Conservation (phyloP, 2,329 filamentous ascomycete genomes). For the Fusarium goolgardi region DNA sequence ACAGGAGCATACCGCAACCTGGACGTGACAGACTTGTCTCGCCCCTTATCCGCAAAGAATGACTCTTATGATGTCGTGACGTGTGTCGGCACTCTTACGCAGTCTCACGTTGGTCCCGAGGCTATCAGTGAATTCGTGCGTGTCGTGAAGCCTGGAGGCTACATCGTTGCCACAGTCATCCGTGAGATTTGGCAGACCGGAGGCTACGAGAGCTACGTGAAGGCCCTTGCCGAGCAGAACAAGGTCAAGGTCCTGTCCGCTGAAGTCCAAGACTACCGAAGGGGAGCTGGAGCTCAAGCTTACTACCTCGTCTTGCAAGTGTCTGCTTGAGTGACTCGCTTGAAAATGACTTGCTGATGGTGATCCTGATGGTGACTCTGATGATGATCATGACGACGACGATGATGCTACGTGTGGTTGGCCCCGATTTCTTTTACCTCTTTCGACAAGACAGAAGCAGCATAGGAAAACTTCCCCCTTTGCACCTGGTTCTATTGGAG, state of each 20-base stretch:
- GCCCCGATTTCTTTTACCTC: neutral
- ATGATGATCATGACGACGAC: slow-evolving; percentile 21
- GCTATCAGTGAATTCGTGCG: slow-evolving; percentile 63
- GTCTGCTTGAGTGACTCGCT: slow-evolving; percentile 23
- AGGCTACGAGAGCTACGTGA: slow-evolving; percentile 60
- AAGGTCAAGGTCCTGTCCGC: slow-evolving; percentile 48
- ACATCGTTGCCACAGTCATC: slow-evolving; percentile 64
- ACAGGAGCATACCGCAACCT: slow-evolving; percentile 61
- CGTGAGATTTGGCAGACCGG: slow-evolving; percentile 61
- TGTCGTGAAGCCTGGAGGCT: slow-evolving; percentile 58
- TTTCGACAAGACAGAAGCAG: slow-evolving; percentile 16
- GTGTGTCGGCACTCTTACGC: slow-evolving; percentile 67
- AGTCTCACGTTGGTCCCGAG: slow-evolving; percentile 64
- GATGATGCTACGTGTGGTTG: slow-evolving; percentile 19
- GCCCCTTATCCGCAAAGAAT: slow-evolving; percentile 54
- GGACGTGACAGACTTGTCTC: slow-evolving; percentile 59
- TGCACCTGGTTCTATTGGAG: neutral
- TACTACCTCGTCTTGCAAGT: slow-evolving; percentile 50
- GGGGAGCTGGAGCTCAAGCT: slow-evolving; percentile 48
- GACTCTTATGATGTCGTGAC: slow-evolving; percentile 62
- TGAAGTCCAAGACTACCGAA: slow-evolving; percentile 50
- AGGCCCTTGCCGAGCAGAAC: slow-evolving; percentile 42
- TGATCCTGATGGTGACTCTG: slow-evolving; percentile 18
- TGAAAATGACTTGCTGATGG: slow-evolving; percentile 17
- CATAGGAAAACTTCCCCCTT: slow-evolving; percentile 4